phyloP scores from a whole-genome alignment of 257 asterid species.

The Verbascum thapsus region DNA sequence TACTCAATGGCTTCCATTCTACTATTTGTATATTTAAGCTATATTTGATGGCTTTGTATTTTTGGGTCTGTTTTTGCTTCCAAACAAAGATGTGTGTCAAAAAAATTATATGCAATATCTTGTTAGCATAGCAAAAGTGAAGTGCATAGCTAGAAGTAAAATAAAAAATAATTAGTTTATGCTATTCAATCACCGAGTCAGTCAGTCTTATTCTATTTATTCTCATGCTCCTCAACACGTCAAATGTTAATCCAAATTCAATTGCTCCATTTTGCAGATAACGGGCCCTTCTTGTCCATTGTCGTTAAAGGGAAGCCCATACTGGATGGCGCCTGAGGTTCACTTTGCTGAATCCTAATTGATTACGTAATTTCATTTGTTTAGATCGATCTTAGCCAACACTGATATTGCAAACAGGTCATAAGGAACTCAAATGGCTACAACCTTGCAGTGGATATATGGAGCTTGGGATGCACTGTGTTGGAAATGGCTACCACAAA shows the following conservation, averaged over 20 bases:
- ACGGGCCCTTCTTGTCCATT: constrained; percentile 48
- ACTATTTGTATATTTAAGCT: not conserved
- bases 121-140: not conserved
- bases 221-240: constrained; percentile 3
- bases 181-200: not conserved
- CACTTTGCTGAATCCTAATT: constrained; percentile 13
- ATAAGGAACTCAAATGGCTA: constrained; percentile 45
- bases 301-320: constrained; percentile 67
- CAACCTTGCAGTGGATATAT: constrained; percentile 68
- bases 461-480: constrained; percentile 83
- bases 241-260: constrained; percentile 21
- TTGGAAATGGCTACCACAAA: constrained; percentile 77
- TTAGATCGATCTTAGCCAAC: constrained; percentile 19
- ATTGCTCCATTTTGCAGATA: constrained; percentile 46
- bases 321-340: constrained; percentile 81
- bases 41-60: not conserved
- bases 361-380: constrained; percentile 18
- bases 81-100: not conserved
- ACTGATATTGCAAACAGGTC: constrained; percentile 42
- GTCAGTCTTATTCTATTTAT: too few relatives aligned
- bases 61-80: not conserved
- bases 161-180: not conserved
- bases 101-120: not conserved
- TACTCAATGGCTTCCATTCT: constrained; percentile 15
- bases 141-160: not conserved